Evolutionary conservation across 2,329 filamentous ascomycete species (phyloP), one percentile per base, ranked within the genome.

Genomic region (Fusarium vanettenii): DNA sequence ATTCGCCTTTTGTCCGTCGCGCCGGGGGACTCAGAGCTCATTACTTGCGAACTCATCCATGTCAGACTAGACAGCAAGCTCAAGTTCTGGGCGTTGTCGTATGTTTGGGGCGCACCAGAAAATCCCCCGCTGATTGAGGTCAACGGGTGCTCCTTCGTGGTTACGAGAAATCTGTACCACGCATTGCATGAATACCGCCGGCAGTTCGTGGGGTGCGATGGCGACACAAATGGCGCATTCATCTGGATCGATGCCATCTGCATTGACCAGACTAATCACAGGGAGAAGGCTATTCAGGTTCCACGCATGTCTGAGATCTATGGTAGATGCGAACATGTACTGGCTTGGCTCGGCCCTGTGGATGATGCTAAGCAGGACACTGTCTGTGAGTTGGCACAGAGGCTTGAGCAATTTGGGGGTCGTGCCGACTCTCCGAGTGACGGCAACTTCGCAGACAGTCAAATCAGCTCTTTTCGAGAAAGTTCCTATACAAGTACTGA

Each of bases 301-400:
- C 71, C 62, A 9, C 67, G 55, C 7, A 73, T 73, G 67, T 71
- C 71, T 3, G 59, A 71, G 5, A 73, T 74, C 5, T 73, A 73
- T n/a, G 71, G 71, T 0, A 56, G 14, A 56, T 73, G 63, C 20
- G 50, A 73, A 5, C 71, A 60, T 3, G 71, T 73, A 0, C 13
- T 74, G 3, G 71, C 71, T 7, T 73, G 71, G 63, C 14, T 73
- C 0, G 71, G 71, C 0, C 63, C 55, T 0, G 55, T 62, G 2
- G 22, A 29, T 0, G 13, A 2, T 0, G 9, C 37, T 0, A 62
- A 71, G 2, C 16, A 20, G 0, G 6, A 7, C 0, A 4, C 37
- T 14, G 8, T 61, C 3, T 4, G 1, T 7, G 31, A 31, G 6
- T 7, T 74, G 16, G 29, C 67, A 1, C 14, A 41, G 8, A 62